Evolutionary conservation across 2,329 filamentous ascomycete species (phyloP), one percentile per base, ranked within the genome.

Genomic region (Aspergillus intermedius): DNA sequence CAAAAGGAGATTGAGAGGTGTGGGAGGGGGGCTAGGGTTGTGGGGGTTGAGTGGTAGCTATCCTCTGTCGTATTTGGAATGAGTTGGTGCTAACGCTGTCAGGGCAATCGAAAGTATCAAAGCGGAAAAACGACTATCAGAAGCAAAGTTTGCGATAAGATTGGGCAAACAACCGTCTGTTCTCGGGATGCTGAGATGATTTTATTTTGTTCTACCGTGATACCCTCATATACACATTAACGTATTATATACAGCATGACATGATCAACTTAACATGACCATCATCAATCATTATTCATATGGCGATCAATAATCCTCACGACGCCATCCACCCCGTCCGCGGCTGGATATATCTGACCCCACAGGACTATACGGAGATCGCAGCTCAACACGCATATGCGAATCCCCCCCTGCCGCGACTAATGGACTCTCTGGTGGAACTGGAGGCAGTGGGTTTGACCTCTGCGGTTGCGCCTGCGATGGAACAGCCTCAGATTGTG

Each of bases 51-150:
- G 59, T 96, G 90, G 88, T 86, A 64, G 60, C 75, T 73, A 47
- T 32, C 8, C 42, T 13, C 28, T 49, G 45, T 42, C 47, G 46
- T 46, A 52, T 39, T 50, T 49, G 47, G 45, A 46, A 17, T 46
- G 19, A n/a, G 28, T 45, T 43, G 7, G 7, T 28, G 46, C 52
- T 65, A 44, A 60, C 55, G n/a, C 45, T 13, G 34, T 12, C 49
- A 88, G 86, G 88, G 81, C 88, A 5, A 70, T 95, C n/a, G 87
- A 94, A 63, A 91, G 88, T 64, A 77, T 95, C 56, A 87, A 85
- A 56, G 82, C 79, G 1, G 86, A 84, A 3, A 88, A 81, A 64
- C 77, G 90, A 48, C 74, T 94, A 39, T 77, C 86, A 0, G 91
- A 96, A 70, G 78, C 83, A 23, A 75, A 80, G 46, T 95, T 91